Conservation (phyloP, 176 grass and related monocot genomes). For the Aegilops bicornis region DNA sequence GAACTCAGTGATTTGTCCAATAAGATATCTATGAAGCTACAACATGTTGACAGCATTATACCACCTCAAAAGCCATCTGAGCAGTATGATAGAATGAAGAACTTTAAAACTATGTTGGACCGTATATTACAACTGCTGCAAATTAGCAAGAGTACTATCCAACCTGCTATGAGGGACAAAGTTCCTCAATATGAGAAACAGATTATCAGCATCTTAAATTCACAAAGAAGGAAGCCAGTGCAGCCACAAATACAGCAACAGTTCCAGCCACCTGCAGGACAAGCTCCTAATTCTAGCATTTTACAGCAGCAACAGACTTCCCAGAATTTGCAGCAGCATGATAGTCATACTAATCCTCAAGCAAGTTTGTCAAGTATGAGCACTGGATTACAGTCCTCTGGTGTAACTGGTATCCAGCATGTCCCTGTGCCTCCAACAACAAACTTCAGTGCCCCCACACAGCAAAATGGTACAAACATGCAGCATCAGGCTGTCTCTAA, state of each 20-base stretch:
- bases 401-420: conserved; percentile 53
- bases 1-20: conserved; percentile 69
- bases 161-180: conserved; percentile 60
- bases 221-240: conserved; percentile 59
- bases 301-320: conserved; percentile 60
- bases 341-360: conserved; percentile 65
- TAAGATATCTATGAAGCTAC: conserved; percentile 71
- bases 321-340: conserved; percentile 71
- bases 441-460: conserved; percentile 66
- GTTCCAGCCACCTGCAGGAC: conserved; percentile 57
- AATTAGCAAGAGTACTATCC: conserved; percentile 52
- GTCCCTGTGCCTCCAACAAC: conserved; percentile 51
- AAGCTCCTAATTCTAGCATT: conserved; percentile 56
- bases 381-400: conserved; percentile 49
- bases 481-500: conserved; percentile 49
- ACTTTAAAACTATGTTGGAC: conserved; percentile 60
- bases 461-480: conserved; percentile 65
- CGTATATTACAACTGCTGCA: conserved; percentile 55
- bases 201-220: conserved; percentile 58
- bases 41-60: conserved; percentile 55
- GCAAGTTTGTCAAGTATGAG: conserved; percentile 52
- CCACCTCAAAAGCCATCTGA: conserved; percentile 53
- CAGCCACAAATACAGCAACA: conserved; percentile 53
- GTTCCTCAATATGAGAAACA: conserved; percentile 64
- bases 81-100: conserved; percentile 77